Conservation (phyloP, 2,329 filamentous ascomycete genomes). For the Graphium sp. region DNA sequence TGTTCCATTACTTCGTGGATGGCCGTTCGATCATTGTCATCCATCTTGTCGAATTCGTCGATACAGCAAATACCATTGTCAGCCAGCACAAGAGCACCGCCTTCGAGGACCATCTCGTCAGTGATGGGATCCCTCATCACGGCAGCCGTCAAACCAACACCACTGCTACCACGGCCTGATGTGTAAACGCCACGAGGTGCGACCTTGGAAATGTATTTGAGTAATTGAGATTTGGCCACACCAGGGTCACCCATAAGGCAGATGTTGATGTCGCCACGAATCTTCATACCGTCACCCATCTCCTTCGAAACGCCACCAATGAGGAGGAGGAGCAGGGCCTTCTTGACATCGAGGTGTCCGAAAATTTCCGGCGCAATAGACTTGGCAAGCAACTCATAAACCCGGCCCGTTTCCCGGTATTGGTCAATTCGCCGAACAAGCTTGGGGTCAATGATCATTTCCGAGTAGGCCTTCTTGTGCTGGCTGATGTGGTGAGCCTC, state of each 20-base stretch:
- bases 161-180: conserved; percentile 64
- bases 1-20: conserved; percentile 86
- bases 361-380: conserved; percentile 97
- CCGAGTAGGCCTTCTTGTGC: conserved; percentile 96
- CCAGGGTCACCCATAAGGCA: conserved; percentile 98
- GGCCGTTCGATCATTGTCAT: conserved; percentile 65
- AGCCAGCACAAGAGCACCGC: conserved; percentile 61
- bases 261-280: conserved; percentile 96
- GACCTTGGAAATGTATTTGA: conserved; percentile 98
- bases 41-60: conserved; percentile 83
- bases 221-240: conserved; percentile 95
- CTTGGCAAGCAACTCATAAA: conserved; percentile 89
- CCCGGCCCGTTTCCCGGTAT: conserved; percentile 69
- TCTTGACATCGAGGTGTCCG: conserved; percentile 94
- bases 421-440: conserved; percentile 74
- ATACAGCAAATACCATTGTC: conserved; percentile 79
- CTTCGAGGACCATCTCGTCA: conserved; percentile 71
- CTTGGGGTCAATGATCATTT: conserved; percentile 67
- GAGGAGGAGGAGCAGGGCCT: conserved; percentile 83
- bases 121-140: conserved; percentile 75
- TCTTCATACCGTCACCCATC: conserved; percentile 96
- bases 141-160: conserved; percentile 66
- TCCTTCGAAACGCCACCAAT: conserved; percentile 94
- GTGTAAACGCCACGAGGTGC: conserved; percentile 83
- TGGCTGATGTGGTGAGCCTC: conserved; percentile 88